Conservation (phyloP, 139 green algal genomes). For the Yamagishiella unicocca region DNA sequence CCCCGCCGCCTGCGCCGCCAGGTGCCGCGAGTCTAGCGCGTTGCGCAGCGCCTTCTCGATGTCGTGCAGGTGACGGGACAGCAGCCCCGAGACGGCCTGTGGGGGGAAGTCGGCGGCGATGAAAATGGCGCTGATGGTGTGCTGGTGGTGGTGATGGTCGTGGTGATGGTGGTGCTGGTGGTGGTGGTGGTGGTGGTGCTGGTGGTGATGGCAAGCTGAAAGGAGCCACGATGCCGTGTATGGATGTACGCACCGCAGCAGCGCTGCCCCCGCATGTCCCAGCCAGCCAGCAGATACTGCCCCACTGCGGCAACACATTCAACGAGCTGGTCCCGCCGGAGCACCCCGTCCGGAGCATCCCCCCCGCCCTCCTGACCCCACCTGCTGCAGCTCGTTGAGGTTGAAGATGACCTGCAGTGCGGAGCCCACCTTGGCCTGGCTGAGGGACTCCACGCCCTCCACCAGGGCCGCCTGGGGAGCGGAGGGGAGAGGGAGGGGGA, state of each 20-base stretch:
- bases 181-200: too few relatives aligned
- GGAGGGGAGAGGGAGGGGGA: not conserved
- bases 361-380: slow-evolving; percentile 13
- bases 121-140: not conserved
- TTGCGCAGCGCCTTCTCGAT: slow-evolving; percentile 65
- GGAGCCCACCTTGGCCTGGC: slow-evolving; percentile 89
- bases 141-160: too few relatives aligned
- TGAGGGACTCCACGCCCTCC: slow-evolving; percentile 83
- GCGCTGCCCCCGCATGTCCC: too few relatives aligned
- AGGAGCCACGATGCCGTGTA: too few relatives aligned
- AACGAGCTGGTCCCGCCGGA: too few relatives aligned
- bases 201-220: too few relatives aligned
- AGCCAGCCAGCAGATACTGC: too few relatives aligned
- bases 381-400: slow-evolving; percentile 80
- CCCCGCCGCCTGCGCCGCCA: slow-evolving; percentile 52
- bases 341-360: too few relatives aligned
- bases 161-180: too few relatives aligned
- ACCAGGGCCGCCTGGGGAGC: slow-evolving; percentile 71
- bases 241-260: too few relatives aligned
- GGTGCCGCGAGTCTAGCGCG: slow-evolving; percentile 77
- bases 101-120: not conserved
- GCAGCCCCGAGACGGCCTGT: slow-evolving; percentile 63
- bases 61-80: slow-evolving; percentile 59
- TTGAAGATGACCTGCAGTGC: slow-evolving; percentile 96
- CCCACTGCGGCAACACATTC: too few relatives aligned